Evolutionary conservation across 2,329 filamentous ascomycete species (phyloP).

Genomic region (Xylogone sp.): DNA sequence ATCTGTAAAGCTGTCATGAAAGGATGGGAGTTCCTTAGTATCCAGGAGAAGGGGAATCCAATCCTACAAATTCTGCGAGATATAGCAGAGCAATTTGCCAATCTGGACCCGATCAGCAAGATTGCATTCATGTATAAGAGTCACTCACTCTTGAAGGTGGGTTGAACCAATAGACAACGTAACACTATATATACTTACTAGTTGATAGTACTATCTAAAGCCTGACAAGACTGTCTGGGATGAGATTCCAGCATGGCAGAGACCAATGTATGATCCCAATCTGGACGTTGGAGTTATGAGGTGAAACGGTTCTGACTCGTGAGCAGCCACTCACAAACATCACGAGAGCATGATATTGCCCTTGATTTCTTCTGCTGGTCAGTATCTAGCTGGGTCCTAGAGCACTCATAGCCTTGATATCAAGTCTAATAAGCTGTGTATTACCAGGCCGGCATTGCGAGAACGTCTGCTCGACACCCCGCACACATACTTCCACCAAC

Average conservation of each 20-base stretch:
- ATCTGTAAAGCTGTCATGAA: slow-evolving; percentile 8
- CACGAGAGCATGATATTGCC: slow-evolving; percentile 10
- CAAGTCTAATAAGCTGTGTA: background rate
- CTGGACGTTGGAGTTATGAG: background rate
- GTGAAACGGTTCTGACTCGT: background rate
- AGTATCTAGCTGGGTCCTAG: background rate
- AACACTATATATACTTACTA: background rate
- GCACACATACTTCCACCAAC: slow-evolving; percentile 10
- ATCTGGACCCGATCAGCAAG: slow-evolving; percentile 14
- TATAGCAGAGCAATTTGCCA: slow-evolving; percentile 11
- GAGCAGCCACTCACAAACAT: slow-evolving; percentile 9
- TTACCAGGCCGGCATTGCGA: slow-evolving; percentile 9
- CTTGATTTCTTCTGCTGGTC: slow-evolving; percentile 15
- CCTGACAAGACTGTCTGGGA: slow-evolving; percentile 9
- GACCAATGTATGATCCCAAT: slow-evolving; percentile 9
- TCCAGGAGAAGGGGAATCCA: slow-evolving; percentile 11
- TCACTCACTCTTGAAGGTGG: slow-evolving; percentile 12
- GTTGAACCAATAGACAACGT: background rate
- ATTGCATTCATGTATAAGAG: slow-evolving; percentile 16
- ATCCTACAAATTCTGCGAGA: slow-evolving; percentile 12
- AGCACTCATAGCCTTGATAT: too few species aligned
- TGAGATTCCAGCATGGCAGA: slow-evolving; percentile 14
- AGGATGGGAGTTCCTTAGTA: slow-evolving; percentile 11
- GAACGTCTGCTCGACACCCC: slow-evolving; percentile 12
- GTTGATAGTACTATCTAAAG: slow-evolving; percentile 14